phyloP scores from a whole-genome alignment of 306 rosid species.

The Pyrus bretschneideri region DNA sequence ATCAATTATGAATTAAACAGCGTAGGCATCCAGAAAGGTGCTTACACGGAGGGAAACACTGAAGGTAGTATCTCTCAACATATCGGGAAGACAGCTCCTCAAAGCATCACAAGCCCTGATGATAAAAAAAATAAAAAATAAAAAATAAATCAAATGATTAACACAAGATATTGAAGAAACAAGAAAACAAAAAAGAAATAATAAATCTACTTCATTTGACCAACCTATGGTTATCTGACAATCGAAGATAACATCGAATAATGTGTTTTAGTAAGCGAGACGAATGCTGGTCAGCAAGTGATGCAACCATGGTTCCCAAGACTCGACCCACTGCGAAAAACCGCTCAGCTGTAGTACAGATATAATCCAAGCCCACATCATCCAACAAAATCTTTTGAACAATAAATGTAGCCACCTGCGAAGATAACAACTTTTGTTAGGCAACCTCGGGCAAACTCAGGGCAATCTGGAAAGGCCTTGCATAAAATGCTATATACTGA shows the following conservation, averaged over 20 bases:
- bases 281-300: constrained; percentile 64
- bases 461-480: background rate
- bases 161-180: background rate
- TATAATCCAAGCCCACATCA: constrained; percentile 66
- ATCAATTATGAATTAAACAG: background rate
- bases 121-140: background rate
- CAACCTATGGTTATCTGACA: constrained; percentile 62
- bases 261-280: constrained; percentile 63
- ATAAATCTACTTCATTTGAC: constrained; percentile 13
- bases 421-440: constrained; percentile 21
- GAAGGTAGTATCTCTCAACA: constrained; percentile 60
- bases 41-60: constrained; percentile 58
- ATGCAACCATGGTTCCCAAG: constrained; percentile 50
- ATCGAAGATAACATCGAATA: constrained; percentile 62
- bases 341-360: constrained; percentile 62
- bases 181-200: background rate
- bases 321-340: constrained; percentile 61
- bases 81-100: constrained; percentile 61
- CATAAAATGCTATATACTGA: background rate
- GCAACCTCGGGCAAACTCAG: background rate
- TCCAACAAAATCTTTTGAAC: constrained; percentile 69
- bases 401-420: constrained; percentile 71
- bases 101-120: constrained; percentile 70
- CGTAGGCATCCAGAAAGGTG: background rate
- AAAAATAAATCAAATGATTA: background rate